Evolutionary conservation across 176 grass and related monocot species (phyloP).

Genomic region (Saccharum officinarum): DNA sequence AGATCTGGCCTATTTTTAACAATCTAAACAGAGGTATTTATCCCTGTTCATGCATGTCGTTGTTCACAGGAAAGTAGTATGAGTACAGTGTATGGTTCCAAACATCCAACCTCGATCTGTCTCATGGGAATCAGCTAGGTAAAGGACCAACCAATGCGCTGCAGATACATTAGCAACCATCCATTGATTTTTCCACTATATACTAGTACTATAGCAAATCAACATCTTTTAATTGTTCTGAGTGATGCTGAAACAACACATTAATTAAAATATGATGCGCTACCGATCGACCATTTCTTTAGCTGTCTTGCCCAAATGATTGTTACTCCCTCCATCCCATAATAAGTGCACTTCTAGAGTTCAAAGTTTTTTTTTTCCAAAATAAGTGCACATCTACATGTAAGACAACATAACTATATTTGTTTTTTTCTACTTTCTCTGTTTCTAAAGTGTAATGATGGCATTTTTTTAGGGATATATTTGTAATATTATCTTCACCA

Average conservation of each 20-base stretch:
- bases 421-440: too few species aligned
- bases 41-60: slow-evolving; percentile 28
- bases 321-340: too few species aligned
- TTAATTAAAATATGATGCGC: background rate
- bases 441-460: too few species aligned
- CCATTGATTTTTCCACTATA: background rate
- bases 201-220: background rate
- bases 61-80: background rate
- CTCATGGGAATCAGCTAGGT: background rate
- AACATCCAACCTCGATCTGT: background rate
- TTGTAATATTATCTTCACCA: too few species aligned
- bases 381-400: too few species aligned
- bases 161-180: background rate
- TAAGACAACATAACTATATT: too few species aligned
- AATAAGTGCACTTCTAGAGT: too few species aligned
- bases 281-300: background rate
- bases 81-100: slow-evolving; percentile 1
- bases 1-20: background rate
- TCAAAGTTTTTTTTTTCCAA: too few species aligned
- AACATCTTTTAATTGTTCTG: background rate
- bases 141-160: background rate
- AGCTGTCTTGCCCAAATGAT: background rate
- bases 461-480: too few species aligned
- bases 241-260: background rate
- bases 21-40: slow-evolving; percentile 3